A percentile compares a stretch with the other conserved stretches of the same genome.
Evolutionary conservation across 352 stramenopile species (phyloP).

Genomic region (Blastocystis sp.): DNA sequence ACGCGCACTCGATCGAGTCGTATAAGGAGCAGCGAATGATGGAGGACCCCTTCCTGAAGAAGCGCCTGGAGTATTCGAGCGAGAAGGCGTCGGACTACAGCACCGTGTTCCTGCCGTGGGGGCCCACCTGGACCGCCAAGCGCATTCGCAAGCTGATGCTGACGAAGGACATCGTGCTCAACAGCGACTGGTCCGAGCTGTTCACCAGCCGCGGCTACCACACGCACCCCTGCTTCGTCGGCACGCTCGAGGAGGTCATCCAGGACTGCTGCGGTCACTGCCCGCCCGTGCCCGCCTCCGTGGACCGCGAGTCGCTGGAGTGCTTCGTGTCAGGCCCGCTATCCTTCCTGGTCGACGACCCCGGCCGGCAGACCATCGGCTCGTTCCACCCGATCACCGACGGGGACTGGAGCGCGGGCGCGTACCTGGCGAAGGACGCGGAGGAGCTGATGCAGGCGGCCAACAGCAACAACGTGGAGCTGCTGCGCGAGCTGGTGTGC

Average conservation of each 20-base stretch:
- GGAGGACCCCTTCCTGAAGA: constrained; percentile 64
- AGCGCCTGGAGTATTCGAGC: constrained; percentile 68
- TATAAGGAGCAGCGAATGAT: constrained; percentile 64
- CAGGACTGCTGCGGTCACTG: constrained; percentile 71
- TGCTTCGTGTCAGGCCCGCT: constrained; percentile 71
- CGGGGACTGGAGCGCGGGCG: constrained; percentile 71
- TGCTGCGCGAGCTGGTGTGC: constrained; percentile 35
- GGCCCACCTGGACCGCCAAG: constrained; percentile 70
- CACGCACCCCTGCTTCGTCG: constrained; percentile 72
- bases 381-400: constrained; percentile 73
- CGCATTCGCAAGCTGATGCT: constrained; percentile 73
- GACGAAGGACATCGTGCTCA: constrained; percentile 72
- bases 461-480: constrained; percentile 68
- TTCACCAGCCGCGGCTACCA: constrained; percentile 71
- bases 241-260: constrained; percentile 72
- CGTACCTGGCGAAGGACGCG: constrained; percentile 70
- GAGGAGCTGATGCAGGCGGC: constrained; percentile 69
- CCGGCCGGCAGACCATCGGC: constrained; percentile 72
- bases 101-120: constrained; percentile 73
- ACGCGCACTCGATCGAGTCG: neutral
- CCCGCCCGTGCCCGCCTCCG: constrained; percentile 69
- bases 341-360: constrained; percentile 72
- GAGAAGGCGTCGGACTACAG: constrained; percentile 72
- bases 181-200: constrained; percentile 67
- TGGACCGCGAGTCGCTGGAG: constrained; percentile 69